These are phyloP conservation scores for Apophysomyces ossiformis DNA, from an alignment of 371 early-diverging fungal species.

Conservation along the genomic window DNA sequence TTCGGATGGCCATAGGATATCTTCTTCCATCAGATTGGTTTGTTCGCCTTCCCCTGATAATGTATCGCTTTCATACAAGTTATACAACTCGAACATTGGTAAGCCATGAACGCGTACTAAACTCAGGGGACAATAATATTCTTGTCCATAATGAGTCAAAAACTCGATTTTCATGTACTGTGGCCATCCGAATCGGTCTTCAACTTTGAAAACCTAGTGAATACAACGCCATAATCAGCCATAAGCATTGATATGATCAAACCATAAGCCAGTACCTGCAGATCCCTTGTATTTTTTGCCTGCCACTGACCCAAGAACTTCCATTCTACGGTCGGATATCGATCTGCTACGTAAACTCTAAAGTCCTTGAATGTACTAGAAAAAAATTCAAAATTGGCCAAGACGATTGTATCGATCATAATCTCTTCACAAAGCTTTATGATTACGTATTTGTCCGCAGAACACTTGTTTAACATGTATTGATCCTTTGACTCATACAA, in stretches of 20 bases:
- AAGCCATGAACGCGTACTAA: constrained; percentile 89
- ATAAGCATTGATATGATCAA: not conserved
- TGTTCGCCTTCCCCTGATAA: constrained; percentile 37
- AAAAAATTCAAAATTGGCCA: constrained; percentile 97
- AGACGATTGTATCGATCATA: constrained; percentile 83
- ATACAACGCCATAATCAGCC: not conserved
- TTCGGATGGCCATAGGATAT: constrained; percentile 47
- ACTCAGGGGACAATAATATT: constrained; percentile 94
- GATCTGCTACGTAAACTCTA: constrained; percentile 74
- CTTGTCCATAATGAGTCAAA: constrained; percentile 85
- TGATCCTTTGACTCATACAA: constrained; percentile 88
- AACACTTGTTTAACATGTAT: constrained; percentile 94
- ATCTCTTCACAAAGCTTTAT: constrained; percentile 95
- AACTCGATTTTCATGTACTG: constrained; percentile 92
- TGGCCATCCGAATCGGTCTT: constrained; percentile 75
- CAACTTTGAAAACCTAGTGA: constrained; percentile 75
- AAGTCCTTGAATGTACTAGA: constrained; percentile 92
- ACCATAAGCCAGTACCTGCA: constrained; percentile 63
- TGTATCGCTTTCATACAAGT: constrained; percentile 61
- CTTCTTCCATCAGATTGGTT: constrained; percentile 27
- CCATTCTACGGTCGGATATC: constrained; percentile 91
- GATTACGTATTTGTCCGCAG: constrained; percentile 79
- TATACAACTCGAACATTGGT: constrained; percentile 89
- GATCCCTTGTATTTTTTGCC: constrained; percentile 82
- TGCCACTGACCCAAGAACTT: constrained; percentile 78